A percentile compares a stretch with the other conserved stretches of the same genome.
These are phyloP conservation scores for Penicillium sp. DNA, from an alignment of 2,329 filamentous ascomycete genomes.

Conservation along the genomic window DNA sequence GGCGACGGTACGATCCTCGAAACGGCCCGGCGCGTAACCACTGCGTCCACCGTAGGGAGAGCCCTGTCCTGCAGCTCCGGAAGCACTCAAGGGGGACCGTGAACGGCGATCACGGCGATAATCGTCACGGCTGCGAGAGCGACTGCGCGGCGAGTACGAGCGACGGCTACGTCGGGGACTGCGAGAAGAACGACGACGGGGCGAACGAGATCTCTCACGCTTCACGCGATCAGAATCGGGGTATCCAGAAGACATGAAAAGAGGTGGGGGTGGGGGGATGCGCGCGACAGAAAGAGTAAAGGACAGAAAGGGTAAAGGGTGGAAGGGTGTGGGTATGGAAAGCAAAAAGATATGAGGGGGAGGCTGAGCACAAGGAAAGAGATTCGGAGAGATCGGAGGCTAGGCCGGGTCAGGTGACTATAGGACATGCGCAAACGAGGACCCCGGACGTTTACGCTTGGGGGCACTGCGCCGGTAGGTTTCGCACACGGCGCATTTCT, in stretches of 20 bases:
- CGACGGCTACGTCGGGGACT: constrained; percentile 73
- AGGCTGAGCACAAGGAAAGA: constrained; percentile 13
- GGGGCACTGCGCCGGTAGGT: not conserved
- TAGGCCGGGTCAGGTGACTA: constrained; percentile 21
- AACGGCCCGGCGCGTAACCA: constrained; percentile 63
- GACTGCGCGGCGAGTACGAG: constrained; percentile 73
- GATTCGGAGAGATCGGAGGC: constrained; percentile 6
- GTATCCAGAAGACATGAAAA: constrained; percentile 24
- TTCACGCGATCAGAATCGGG: constrained; percentile 45
- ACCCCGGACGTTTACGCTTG: constrained; percentile 8
- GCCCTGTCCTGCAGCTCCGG: constrained; percentile 65
- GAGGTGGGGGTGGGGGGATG: not conserved
- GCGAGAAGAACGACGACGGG: constrained; percentile 64
- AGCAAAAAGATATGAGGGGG: not conserved
- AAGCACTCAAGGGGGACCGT: constrained; percentile 79
- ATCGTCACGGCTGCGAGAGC: constrained; percentile 73
- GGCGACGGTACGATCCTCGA: constrained; percentile 75
- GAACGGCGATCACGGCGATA: constrained; percentile 71
- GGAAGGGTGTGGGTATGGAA: not conserved
- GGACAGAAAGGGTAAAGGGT: not conserved
- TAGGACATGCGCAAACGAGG: constrained; percentile 16
- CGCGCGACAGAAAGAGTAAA: not conserved
- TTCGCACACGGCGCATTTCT: not conserved
- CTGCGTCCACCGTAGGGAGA: constrained; percentile 55
- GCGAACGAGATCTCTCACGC: constrained; percentile 71